Evolutionary conservation across 1,139 yeast species (phyloP), one percentile per base, ranked within the genome.

Genomic region (Candida sp.): DNA sequence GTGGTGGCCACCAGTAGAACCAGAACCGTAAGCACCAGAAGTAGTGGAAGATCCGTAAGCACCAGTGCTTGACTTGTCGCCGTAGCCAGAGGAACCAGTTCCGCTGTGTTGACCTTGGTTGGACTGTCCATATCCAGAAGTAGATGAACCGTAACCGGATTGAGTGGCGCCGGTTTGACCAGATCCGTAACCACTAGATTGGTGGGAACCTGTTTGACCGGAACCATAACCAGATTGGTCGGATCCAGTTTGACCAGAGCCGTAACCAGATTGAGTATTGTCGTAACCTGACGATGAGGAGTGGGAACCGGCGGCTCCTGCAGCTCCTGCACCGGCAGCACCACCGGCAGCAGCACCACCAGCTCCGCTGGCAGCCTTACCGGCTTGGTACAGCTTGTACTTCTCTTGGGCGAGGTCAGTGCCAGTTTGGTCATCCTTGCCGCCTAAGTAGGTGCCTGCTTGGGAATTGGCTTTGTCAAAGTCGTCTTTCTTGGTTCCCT

Each of bases 351-450:
- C 23, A 32, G 22, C 26, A 11, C 17, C 25, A 9, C 28, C 40
- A 27, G 38, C 30, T 9, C 39, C 33, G 22, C 38, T 42, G 8
- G 26, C 48, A 9, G 48, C 28, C 17, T 46, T 47, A 7, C 42
- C 42, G 28, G 37, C 42, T 32, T 47, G 28, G 35, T 48, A 48
- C 42, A 46, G 49, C 41, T 50, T 40, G 39, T 53, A 53, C 44
- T 50, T 53, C 30, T 50, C 53, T 50, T 53, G 53, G 43, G 53
- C 55, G 25, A 53, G 22, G 33, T 53, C 55, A 25, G 55, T 53
- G 34, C 55, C 55, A 22, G 46, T 53, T 53, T 53, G 55, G 22
- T 53, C 55, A 7, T 53, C 55, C 47, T 53, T 53, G 28, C 52
- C 54, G 30, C 55, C 55, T 26, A 44, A 44, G 34, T 47, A 53